Evolutionary conservation across 345 rosid genomes (phyloP), one percentile per base, ranked within the genome.

Genomic region (Melastoma malabathricum): DNA sequence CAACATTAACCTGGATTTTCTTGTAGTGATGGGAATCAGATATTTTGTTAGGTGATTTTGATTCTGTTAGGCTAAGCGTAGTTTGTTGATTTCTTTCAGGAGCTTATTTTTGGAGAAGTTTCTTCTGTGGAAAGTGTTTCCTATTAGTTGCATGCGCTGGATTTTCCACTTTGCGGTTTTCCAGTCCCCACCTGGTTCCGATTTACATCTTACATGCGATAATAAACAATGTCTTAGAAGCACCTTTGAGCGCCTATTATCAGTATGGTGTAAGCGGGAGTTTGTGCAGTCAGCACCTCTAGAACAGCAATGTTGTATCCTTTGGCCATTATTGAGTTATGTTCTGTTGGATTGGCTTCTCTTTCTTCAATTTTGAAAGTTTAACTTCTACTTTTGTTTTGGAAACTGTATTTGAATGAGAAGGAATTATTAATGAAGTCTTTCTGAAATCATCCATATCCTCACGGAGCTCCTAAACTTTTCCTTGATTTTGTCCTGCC

Each of bases 231-330:
- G 64, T 65, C 80, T 82, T 59, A 60, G 79, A 44, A 79, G 77
- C 54, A 75, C 84, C 55, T 62, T 74, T 47, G 81, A 79, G 63
- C 80, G 66, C 41, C 65, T 92, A 59, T 64, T 76, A 16, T 63
- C 72, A 15, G 86, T 77, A 25, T 92, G 98, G 98, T 84, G 93
- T 46, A 78, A 79, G 61, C 64, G 47, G 58, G 96, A 84, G 59
- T 84, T 87, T 72, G 68, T 87, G 57, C 95, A 67, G 62, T 78
- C 95, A 44, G 69, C 73, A 31, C 59, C 84, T 51, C 13, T 82
- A 59, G 98, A 92, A 71, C 98, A 92, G 82, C 98, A 92, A 82
- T 74, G 79, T 63, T 92, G 96, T 92, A 92, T 82, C 93, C 96
- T 83, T 71, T 61, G 23, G 49, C 38, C 47, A 9, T 17, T 56